Base-by-base conservation (phyloP, 768 basidiomycete genomes). In the Russula emetica region DNA sequence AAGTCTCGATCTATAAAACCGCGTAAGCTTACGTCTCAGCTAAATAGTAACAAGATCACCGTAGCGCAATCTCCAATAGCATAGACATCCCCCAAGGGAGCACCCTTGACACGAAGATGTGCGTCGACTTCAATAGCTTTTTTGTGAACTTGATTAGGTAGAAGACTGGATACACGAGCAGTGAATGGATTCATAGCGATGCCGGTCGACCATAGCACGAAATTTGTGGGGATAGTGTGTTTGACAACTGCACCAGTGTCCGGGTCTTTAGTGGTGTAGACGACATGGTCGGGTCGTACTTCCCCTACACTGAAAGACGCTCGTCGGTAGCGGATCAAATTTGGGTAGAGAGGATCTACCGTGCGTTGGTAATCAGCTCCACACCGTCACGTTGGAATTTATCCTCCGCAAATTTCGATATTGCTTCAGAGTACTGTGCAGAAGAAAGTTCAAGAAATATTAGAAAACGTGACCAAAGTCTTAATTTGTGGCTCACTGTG, bases 161-260 rank as follows among this genome's bases (percentile, higher is more conserved):
- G 67, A 24, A 72, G 66, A 30, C 77, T 80, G 18, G 92, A 87
- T 14, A 98, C 81, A 42, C 90, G 85, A 69, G 83, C 75, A 2
- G 92, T 86, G 75, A 98, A 92, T 4, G 95, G 94, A 75, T 96
- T 97, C 96, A 98, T 98, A 1, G 96, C 91, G 72, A 91, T 91
- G 20, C 88, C 89, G 1, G 88, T 99, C 34, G 88, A 91, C 97
- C 97, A 99, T 0, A 99, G 80, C 26, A 94, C 90, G 73, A 98
- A 98, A 64, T 97, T 96, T 51, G 84, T 82, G 7, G 91, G 88
- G 63, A 98, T 85, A 55, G 79, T 76, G 64, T 84, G 82, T 60
- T 82, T 78, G 59, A 69, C 67, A 5, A 80, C 81, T 69, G 84
- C 80, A 32, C 90, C 90, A n/a, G 78, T 74, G 53, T 86, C 80